phyloP scores from a whole-genome alignment of 495 filamentous ascomycete species.

The Penicillium goetzii region DNA sequence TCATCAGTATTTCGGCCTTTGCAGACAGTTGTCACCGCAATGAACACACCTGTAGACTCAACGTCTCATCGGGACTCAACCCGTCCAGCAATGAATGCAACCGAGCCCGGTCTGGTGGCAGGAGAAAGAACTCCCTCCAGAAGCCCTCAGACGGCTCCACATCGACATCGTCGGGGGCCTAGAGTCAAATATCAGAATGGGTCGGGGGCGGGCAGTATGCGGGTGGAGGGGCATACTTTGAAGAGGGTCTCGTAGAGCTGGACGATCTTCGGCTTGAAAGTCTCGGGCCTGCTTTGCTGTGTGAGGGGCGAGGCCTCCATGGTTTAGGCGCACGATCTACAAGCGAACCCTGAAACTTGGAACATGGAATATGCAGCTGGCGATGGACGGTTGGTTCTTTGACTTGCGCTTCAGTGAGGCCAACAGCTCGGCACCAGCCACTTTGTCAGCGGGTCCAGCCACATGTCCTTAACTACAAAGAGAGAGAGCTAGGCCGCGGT shows the following conservation, averaged over 20 bases:
- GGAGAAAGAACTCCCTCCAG: slow-evolving; percentile 94
- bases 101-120: slow-evolving; percentile 71
- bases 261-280: slow-evolving; percentile 92
- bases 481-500: neutral
- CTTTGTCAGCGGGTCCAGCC: slow-evolving; percentile 42
- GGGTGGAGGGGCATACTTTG: slow-evolving; percentile 58
- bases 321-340: slow-evolving; percentile 26
- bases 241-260: slow-evolving; percentile 87
- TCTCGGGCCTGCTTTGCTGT: slow-evolving; percentile 86
- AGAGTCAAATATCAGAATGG: slow-evolving; percentile 8
- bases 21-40: neutral
- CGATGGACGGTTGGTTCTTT: slow-evolving; percentile 19
- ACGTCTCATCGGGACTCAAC: slow-evolving; percentile 71
- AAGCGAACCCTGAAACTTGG: slow-evolving; percentile 12
- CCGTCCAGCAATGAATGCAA: slow-evolving; percentile 68
- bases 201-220: neutral
- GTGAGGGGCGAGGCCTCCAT: slow-evolving; percentile 95
- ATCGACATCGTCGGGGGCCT: slow-evolving; percentile 47
- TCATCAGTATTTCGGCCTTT: neutral
- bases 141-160: slow-evolving; percentile 82
- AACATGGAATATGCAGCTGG: neutral
- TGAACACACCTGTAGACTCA: slow-evolving; percentile 67
- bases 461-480: slow-evolving; percentile 33
- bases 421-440: slow-evolving; percentile 31
- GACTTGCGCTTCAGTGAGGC: slow-evolving; percentile 12